A percentile compares a stretch with the other conserved stretches of the same genome.
Conservation (phyloP, 768 basidiomycete genomes). For the Psilocybe azurescens region DNA sequence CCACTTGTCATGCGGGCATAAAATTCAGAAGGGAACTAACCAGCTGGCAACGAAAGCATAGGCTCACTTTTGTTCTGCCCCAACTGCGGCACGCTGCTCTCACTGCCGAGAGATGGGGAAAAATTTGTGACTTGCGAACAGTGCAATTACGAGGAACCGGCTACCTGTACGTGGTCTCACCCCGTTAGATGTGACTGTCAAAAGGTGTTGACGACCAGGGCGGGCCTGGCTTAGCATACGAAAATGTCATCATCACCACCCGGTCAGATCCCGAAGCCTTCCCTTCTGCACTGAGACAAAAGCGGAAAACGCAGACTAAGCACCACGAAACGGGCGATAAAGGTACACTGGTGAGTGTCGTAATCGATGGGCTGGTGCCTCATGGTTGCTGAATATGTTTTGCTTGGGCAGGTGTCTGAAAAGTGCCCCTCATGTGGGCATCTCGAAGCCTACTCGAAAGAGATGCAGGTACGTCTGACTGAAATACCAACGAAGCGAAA, state of each 20-base stretch:
- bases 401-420: conserved; percentile 71
- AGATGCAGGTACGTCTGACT: conserved; percentile 69
- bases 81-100: conserved; percentile 87
- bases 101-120: conserved; percentile 77
- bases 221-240: conserved; percentile 68
- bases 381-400: background rate
- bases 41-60: conserved; percentile 29
- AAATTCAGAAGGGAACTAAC: background rate
- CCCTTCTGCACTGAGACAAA: conserved; percentile 86
- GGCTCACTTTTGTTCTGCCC: conserved; percentile 97
- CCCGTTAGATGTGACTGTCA: background rate
- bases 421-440: conserved; percentile 90
- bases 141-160: conserved; percentile 86
- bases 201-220: conserved; percentile 3
- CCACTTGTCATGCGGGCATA: background rate
- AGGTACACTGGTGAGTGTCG: conserved; percentile 51
- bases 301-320: conserved; percentile 89
- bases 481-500: background rate
- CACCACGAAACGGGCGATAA: conserved; percentile 72
- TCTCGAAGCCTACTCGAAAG: conserved; percentile 85
- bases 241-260: conserved; percentile 88
- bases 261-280: conserved; percentile 94
- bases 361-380: conserved; percentile 4
- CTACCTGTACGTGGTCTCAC: conserved; percentile 69
- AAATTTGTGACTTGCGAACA: conserved; percentile 83